Conservation (phyloP, 2,329 filamentous ascomycete species). For the Sporothrix luriei region DNA sequence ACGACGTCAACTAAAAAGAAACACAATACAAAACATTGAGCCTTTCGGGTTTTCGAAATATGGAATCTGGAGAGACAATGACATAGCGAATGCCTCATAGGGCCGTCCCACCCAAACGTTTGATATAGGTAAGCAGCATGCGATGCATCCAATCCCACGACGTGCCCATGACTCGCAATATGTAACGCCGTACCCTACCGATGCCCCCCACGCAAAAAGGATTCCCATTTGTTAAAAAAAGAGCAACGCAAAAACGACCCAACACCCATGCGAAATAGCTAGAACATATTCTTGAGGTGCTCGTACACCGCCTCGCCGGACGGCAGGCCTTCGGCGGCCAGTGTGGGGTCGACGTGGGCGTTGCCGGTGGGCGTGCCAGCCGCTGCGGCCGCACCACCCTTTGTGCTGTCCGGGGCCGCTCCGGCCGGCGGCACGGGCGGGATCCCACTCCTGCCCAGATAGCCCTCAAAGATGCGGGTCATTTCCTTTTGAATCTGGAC, state of each 20-base stretch:
- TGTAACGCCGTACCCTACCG: too few relatives aligned
- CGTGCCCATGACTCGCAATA: too few relatives aligned
- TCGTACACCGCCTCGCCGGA: slow-evolving; percentile 27
- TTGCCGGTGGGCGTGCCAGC: neutral
- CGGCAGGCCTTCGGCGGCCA: neutral
- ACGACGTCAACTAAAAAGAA: too few relatives aligned
- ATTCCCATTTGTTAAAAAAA: too few relatives aligned
- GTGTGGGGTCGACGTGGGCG: neutral
- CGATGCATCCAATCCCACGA: too few relatives aligned
- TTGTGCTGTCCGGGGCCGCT: neutral
- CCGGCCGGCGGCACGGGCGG: slow-evolving; percentile 25
- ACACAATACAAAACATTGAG: too few relatives aligned
- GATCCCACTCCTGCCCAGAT: slow-evolving; percentile 39
- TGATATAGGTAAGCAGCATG: too few relatives aligned
- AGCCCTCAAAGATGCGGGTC: slow-evolving; percentile 52
- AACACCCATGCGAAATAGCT: neutral
- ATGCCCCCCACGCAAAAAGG: too few relatives aligned
- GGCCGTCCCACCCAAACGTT: too few relatives aligned
- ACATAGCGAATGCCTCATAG: too few relatives aligned
- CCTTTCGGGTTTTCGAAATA: too few relatives aligned
- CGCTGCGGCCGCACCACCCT: neutral
- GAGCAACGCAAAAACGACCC: neutral
- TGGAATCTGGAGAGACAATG: too few relatives aligned
- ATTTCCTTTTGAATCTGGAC: slow-evolving; percentile 57
- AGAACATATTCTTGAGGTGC: slow-evolving; percentile 32